Evolutionary conservation across 768 basidiomycete species (phyloP).

Genomic region (Tulasnella sp.): DNA sequence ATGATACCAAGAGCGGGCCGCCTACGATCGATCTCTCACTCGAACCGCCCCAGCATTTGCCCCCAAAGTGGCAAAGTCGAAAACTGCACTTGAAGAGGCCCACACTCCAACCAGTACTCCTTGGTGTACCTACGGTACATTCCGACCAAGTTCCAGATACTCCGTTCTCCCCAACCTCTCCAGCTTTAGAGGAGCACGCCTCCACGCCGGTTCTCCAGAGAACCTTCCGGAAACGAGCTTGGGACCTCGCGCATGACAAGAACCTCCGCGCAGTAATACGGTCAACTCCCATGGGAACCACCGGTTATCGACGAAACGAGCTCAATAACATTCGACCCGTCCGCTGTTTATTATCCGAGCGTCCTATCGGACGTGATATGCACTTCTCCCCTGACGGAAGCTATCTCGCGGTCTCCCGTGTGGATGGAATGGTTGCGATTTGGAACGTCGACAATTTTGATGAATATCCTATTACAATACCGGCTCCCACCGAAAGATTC

Average conservation of each 20-base stretch:
- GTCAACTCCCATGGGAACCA: neutral
- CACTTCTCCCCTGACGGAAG: constrained; percentile 72
- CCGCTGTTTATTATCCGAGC: neutral
- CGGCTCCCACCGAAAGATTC: constrained; percentile 49
- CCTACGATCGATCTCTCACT: neutral
- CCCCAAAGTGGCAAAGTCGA: neutral
- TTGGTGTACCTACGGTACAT: neutral
- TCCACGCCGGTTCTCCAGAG: neutral
- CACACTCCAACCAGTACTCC: neutral
- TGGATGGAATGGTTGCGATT: constrained; percentile 18
- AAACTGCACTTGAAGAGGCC: neutral
- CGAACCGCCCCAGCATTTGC: neutral
- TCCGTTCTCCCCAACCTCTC: neutral
- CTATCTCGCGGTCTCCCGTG: constrained; percentile 66
- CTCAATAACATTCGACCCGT: neutral
- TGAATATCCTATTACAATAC: constrained; percentile 52
- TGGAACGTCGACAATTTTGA: constrained; percentile 37
- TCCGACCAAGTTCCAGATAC: neutral
- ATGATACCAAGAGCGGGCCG: neutral
- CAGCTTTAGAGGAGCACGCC: neutral
- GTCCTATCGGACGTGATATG: constrained; percentile 46
- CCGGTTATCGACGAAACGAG: neutral
- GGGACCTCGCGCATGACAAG: neutral
- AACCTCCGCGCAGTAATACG: neutral
- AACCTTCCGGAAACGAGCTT: neutral